Percentiles rank a stretch among this genome's conserved stretches.
Conservation (phyloP, 1,284 basidiomycete species). For the Porogramme epimiltina region DNA sequence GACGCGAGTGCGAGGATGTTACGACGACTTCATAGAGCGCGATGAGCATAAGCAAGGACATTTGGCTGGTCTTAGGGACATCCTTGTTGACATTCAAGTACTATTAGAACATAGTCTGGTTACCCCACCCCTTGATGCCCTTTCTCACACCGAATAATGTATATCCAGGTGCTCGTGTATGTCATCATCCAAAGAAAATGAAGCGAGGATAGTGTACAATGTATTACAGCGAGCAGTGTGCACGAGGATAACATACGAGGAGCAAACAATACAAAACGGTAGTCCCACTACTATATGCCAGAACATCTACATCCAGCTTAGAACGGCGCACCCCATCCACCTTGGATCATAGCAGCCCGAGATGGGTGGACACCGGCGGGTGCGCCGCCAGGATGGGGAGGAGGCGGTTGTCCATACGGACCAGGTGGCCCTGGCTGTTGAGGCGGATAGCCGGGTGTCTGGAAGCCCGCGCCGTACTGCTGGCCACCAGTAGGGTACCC, state of each 20-base stretch:
- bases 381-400: slow-evolving; percentile 33
- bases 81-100: slow-evolving; percentile 9
- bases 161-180: no score
- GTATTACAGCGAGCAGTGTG: slow-evolving; percentile 22
- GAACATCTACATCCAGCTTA: slow-evolving; percentile 8
- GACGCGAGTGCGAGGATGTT: slow-evolving; percentile 21
- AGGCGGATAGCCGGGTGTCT: slow-evolving; percentile 51
- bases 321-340: slow-evolving; percentile 16
- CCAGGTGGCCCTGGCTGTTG: slow-evolving; percentile 40
- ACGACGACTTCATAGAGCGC: slow-evolving; percentile 25
- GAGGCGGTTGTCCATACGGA: slow-evolving; percentile 40
- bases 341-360: slow-evolving; percentile 63
- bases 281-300: slow-evolving; percentile 5
- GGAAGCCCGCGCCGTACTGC: slow-evolving; percentile 47
- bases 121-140: no score
- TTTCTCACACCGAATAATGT: no score
- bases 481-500: slow-evolving; percentile 15
- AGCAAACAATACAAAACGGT: slow-evolving; percentile 13
- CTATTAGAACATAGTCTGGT: no score
- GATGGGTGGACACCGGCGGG: slow-evolving; percentile 65
- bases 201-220: slow-evolving; percentile 17
- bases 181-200: no score
- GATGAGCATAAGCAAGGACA: slow-evolving; percentile 17
- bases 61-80: slow-evolving; percentile 10
- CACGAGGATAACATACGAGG: slow-evolving; percentile 16